A percentile compares a stretch with the other conserved stretches of the same genome.
Evolutionary conservation across 139 green algal genomes (phyloP).

Genomic region (Chlorella sp.): DNA sequence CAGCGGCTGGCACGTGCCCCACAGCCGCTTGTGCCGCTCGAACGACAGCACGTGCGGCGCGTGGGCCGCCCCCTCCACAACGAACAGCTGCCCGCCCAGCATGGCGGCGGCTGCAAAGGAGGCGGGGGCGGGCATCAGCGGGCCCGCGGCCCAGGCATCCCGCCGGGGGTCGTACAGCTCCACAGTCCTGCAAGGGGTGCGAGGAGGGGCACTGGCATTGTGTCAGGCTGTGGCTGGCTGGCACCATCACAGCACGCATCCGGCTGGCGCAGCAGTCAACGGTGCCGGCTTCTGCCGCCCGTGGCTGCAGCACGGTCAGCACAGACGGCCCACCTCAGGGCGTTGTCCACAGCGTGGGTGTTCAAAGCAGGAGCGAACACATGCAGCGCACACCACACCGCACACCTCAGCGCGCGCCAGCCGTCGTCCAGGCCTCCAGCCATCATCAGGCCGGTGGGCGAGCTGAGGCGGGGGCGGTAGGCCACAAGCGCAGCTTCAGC

Average conservation of each 20-base stretch:
- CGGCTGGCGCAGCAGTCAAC: background rate
- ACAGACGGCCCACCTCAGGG: too few species aligned
- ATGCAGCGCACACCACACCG: background rate
- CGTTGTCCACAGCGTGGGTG: too few species aligned
- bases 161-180: slow-evolving; percentile 61
- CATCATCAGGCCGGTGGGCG: slow-evolving; percentile 21
- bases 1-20: background rate
- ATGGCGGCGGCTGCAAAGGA: slow-evolving; percentile 31
- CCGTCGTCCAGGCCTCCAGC: slow-evolving; percentile 38
- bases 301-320: too few species aligned
- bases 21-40: background rate
- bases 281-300: too few species aligned
- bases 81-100: background rate
- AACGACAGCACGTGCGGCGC: slow-evolving; percentile 30
- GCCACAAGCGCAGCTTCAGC: background rate
- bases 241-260: too few species aligned
- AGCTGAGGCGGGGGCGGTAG: slow-evolving; percentile 20
- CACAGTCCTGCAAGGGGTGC: slow-evolving; percentile 31
- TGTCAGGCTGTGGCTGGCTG: too few species aligned
- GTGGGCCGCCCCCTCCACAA: slow-evolving; percentile 29
- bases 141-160: slow-evolving; percentile 59
- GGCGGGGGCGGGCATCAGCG: slow-evolving; percentile 37
- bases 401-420: slow-evolving; percentile 36
- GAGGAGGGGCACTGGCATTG: too few species aligned
- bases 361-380: background rate